phyloP scores from a whole-genome alignment of 345 rosid species.

The Psidium friedrichsthalianum region DNA sequence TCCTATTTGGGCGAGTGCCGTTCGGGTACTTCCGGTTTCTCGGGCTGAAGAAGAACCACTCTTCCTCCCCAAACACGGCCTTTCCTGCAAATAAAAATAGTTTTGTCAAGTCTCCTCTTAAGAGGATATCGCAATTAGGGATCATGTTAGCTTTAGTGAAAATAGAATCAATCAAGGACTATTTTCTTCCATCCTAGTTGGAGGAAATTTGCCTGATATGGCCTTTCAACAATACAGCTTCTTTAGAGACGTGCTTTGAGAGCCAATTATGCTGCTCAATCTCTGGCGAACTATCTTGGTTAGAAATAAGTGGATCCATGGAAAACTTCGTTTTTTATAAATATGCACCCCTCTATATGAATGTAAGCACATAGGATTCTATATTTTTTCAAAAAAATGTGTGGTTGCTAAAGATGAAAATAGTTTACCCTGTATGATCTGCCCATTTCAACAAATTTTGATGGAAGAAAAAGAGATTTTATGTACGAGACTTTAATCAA shows the following conservation, averaged over 20 bases:
- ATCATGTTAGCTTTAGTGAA: background rate
- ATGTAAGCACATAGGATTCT: background rate
- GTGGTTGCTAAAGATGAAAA: background rate
- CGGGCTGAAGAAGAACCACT: conserved; percentile 33
- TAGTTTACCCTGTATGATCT: background rate
- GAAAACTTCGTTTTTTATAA: background rate
- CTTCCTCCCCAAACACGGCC: conserved; percentile 23
- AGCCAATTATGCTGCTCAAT: background rate
- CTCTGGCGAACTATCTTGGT: background rate
- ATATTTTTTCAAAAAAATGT: background rate
- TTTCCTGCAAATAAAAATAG: conserved; percentile 5
- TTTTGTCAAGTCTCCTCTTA: background rate
- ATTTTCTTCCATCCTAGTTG: background rate
- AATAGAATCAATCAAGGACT: background rate
- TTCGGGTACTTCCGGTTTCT: conserved; percentile 33
- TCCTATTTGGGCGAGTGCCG: conserved; percentile 28
- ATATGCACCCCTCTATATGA: background rate
- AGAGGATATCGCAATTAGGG: background rate
- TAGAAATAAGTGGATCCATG: background rate
- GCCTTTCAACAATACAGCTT: background rate
- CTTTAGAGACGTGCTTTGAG: background rate
- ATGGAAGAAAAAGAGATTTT: background rate
- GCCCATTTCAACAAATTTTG: background rate
- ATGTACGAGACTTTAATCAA: background rate
- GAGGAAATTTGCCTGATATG: background rate